Evolutionary conservation across 805 yeast species (phyloP).

Genomic region (Candida glaebosa): DNA sequence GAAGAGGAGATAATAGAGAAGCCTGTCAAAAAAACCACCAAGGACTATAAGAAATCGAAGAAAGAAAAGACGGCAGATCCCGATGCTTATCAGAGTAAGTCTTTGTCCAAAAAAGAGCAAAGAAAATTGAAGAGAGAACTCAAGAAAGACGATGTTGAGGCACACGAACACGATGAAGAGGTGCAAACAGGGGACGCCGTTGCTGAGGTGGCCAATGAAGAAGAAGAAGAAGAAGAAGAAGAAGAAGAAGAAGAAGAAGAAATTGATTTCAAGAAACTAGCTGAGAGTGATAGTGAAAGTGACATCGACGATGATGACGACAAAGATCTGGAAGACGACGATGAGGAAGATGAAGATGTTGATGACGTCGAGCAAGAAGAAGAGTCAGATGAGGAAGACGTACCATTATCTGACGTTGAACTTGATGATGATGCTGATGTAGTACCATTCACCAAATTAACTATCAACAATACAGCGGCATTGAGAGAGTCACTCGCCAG

Average conservation of each 20-base stretch:
- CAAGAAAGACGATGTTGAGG: constrained; percentile 23
- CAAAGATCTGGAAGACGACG: constrained; percentile 29
- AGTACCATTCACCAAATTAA: constrained; percentile 86
- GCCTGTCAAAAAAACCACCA: constrained; percentile 9
- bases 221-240: constrained; percentile 35
- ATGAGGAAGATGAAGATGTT: constrained; percentile 31
- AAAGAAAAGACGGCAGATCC: constrained; percentile 13
- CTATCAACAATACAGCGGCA: constrained; percentile 86
- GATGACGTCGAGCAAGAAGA: constrained; percentile 48
- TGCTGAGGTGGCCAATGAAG: too few species aligned
- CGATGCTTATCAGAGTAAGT: constrained; percentile 44
- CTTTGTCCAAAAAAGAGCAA: constrained; percentile 61
- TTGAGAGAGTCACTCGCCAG: constrained; percentile 65
- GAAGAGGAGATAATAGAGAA: constrained; percentile 6
- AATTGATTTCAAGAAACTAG: constrained; percentile 51
- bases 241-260: constrained; percentile 27
- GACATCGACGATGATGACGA: constrained; percentile 30
- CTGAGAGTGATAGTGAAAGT: constrained; percentile 52
- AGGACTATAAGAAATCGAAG: constrained; percentile 8
- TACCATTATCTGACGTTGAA: constrained; percentile 88
- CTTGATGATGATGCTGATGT: constrained; percentile 92
- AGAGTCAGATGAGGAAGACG: constrained; percentile 69
- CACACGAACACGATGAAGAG: constrained; percentile 27
- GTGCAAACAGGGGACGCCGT: too few species aligned
- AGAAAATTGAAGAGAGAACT: constrained; percentile 54